Conservation (phyloP, 768 basidiomycete species). For the Auricularia heimuer region DNA sequence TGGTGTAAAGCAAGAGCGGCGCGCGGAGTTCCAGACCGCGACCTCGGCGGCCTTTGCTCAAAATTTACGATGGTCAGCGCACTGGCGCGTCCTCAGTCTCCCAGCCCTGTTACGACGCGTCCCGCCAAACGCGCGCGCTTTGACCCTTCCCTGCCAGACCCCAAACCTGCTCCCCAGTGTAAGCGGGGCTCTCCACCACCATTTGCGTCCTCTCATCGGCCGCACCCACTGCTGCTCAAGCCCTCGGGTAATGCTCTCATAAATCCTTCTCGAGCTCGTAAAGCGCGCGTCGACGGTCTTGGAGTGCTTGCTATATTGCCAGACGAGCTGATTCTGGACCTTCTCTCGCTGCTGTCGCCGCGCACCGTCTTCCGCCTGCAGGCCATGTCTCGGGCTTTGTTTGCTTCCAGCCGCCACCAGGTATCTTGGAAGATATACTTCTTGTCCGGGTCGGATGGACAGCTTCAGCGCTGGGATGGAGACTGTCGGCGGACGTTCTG, state of each 20-base stretch:
- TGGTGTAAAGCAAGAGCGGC: no score
- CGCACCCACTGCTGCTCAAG: background rate
- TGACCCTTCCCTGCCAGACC: background rate
- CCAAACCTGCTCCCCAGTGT: background rate
- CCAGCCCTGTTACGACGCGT: background rate
- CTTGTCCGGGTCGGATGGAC: conserved; percentile 5
- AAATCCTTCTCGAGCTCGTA: background rate
- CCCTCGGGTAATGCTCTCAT: background rate
- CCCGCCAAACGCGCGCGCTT: background rate
- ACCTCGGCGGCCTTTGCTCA: no score
- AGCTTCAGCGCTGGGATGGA: conserved; percentile 8
- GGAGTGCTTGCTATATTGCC: conserved; percentile 4
- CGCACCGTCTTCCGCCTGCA: conserved; percentile 7
- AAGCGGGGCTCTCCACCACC: background rate
- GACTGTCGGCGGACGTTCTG: conserved; percentile 11
- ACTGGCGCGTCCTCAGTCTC: no score
- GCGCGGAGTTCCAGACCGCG: no score
- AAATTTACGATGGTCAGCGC: no score
- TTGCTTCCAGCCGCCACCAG: conserved; percentile 10
- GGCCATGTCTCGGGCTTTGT: conserved; percentile 6
- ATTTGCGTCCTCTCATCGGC: background rate
- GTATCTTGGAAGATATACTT: conserved; percentile 11
- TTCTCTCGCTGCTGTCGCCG: conserved; percentile 8
- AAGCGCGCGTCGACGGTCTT: background rate
- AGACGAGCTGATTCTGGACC: conserved; percentile 12